Percentiles rank a stretch among this genome's conserved stretches.
Conservation (phyloP, 106 monocot species). For the Vanilla planifolia region DNA sequence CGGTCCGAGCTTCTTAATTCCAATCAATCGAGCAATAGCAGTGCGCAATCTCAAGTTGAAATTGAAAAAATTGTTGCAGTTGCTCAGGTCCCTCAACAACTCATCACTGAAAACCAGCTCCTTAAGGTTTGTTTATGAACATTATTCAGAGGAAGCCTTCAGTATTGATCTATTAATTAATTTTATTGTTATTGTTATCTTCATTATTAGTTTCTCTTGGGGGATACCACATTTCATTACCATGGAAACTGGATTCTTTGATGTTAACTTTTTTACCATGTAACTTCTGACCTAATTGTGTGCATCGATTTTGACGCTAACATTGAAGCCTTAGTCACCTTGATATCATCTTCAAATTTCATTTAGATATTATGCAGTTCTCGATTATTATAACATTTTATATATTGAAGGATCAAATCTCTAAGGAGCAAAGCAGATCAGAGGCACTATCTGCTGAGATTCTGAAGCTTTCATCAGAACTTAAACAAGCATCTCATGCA, state of each 20-base stretch:
- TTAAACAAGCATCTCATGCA: constrained; percentile 56
- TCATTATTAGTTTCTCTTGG: too few relatives aligned
- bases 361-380: not conserved
- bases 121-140: constrained; percentile 48
- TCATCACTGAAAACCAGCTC: constrained; percentile 25
- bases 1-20: constrained; percentile 39
- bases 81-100: constrained; percentile 13
- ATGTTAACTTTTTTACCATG: too few relatives aligned
- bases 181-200: too few relatives aligned
- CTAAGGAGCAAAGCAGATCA: constrained; percentile 74
- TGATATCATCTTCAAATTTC: too few relatives aligned
- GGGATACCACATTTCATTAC: too few relatives aligned
- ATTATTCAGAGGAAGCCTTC: not conserved
- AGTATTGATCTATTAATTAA: too few relatives aligned
- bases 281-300: too few relatives aligned
- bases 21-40: constrained; percentile 18
- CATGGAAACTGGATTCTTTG: too few relatives aligned
- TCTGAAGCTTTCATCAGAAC: constrained; percentile 71
- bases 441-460: constrained; percentile 76
- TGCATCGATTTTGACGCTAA: too few relatives aligned
- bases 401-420: constrained; percentile 41
- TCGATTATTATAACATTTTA: not conserved
- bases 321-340: too few relatives aligned
- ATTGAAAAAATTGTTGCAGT: constrained; percentile 15
- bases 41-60: constrained; percentile 17